phyloP scores from a whole-genome alignment of 768 basidiomycete species.

The Lentinula detonsa region DNA sequence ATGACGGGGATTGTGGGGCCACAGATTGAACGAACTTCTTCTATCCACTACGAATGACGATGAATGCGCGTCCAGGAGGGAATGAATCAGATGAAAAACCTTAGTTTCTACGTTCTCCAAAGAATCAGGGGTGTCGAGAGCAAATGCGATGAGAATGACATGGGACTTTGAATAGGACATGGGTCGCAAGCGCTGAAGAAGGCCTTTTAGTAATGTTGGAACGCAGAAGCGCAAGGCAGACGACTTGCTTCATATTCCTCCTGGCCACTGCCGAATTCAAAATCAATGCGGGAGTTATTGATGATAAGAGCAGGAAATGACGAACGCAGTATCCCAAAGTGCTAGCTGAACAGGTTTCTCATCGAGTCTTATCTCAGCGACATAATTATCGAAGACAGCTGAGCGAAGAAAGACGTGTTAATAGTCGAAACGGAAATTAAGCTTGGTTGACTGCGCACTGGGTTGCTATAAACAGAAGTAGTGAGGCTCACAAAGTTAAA shows the following conservation, averaged over 20 bases:
- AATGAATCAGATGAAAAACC: slow-evolving; percentile 34
- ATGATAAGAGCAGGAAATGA: slow-evolving; percentile 16
- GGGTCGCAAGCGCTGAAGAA: slow-evolving; percentile 76
- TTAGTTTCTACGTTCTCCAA: slow-evolving; percentile 93
- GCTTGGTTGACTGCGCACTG: slow-evolving; percentile 30
- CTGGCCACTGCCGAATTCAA: slow-evolving; percentile 62
- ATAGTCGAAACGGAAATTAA: slow-evolving; percentile 11
- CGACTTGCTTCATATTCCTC: slow-evolving; percentile 90
- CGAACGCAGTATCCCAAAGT: slow-evolving; percentile 98
- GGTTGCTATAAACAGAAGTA: slow-evolving; percentile 40
- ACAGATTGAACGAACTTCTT: slow-evolving; percentile 96
- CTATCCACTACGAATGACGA: slow-evolving; percentile 73
- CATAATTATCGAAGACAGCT: slow-evolving; percentile 99
- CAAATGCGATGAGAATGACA: slow-evolving; percentile 96
- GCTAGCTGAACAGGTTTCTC: slow-evolving; percentile 97
- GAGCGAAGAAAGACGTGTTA: slow-evolving; percentile 14
- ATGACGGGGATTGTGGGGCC: slow-evolving; percentile 89
- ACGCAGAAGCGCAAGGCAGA: not conserved
- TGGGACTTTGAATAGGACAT: slow-evolving; percentile 98
- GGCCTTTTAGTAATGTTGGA: not conserved
- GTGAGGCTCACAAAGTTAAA: slow-evolving; percentile 8
- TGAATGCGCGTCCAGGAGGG: slow-evolving; percentile 6
- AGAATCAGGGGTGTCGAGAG: slow-evolving; percentile 94
- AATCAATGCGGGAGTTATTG: not conserved
- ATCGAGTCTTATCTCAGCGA: slow-evolving; percentile 96